phyloP scores from a whole-genome alignment of 2,329 filamentous ascomycete genomes.

The Tolypocladium ophioglossoides region DNA sequence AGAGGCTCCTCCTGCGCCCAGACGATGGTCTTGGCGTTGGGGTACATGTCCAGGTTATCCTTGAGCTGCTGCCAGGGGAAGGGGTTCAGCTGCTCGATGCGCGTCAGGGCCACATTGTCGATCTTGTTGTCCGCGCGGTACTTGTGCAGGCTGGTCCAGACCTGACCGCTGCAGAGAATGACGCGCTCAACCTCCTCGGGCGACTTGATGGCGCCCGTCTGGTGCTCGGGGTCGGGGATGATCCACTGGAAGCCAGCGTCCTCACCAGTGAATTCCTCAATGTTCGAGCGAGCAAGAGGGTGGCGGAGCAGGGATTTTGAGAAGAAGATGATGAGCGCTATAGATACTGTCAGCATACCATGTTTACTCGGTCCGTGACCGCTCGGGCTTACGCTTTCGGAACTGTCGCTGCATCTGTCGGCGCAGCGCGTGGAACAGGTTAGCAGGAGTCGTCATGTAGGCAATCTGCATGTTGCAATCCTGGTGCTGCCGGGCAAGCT shows the following conservation, averaged over 20 bases:
- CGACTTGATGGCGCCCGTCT: conserved; percentile 60
- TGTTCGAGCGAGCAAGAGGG: conserved; percentile 76
- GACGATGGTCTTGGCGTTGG: conserved; percentile 94
- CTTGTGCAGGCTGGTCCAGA: conserved; percentile 83
- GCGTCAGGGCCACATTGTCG: conserved; percentile 86
- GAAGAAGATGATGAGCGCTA: conserved; percentile 94
- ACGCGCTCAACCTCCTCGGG: conserved; percentile 88
- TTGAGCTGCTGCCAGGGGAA: conserved; percentile 97
- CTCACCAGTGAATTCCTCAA: conserved; percentile 85
- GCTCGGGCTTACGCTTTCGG: conserved; percentile 73
- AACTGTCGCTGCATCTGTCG: conserved; percentile 99
- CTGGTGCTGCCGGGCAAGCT: conserved; percentile 93
- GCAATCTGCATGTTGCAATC: conserved; percentile 99
- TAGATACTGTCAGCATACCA: neutral
- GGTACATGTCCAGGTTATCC: conserved; percentile 94
- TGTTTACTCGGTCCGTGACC: neutral
- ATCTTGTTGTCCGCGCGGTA: conserved; percentile 79
- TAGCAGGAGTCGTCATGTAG: conserved; percentile 93
- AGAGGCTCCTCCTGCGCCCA: conserved; percentile 97
- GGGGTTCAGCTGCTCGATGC: conserved; percentile 94
- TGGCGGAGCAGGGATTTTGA: conserved; percentile 94
- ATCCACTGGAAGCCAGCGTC: conserved; percentile 90
- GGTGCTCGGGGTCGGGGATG: conserved; percentile 81
- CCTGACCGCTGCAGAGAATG: conserved; percentile 88
- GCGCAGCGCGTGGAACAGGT: conserved; percentile 91